phyloP scores from a whole-genome alignment of 2,329 filamentous ascomycete genomes.

The Amauroascus niger region DNA sequence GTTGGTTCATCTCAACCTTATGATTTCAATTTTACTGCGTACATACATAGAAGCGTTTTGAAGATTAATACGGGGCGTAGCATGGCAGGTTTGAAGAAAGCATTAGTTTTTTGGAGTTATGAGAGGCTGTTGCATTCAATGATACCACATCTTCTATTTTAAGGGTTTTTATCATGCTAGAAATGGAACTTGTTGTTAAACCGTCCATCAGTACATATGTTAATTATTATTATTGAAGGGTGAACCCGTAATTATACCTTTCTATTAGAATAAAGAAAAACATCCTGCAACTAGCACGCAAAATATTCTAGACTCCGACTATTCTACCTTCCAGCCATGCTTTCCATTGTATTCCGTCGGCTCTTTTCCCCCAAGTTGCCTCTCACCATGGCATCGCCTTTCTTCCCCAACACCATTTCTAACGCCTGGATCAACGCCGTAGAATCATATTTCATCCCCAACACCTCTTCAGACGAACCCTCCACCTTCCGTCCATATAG shows the following conservation, averaged over 20 bases:
- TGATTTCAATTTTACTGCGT: not conserved
- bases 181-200: no score
- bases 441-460: slow-evolving; percentile 61
- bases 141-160: no score
- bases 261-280: no score
- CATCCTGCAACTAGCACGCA: no score
- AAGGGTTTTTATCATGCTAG: no score
- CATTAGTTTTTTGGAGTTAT: not conserved
- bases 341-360: slow-evolving; percentile 49
- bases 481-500: slow-evolving; percentile 60
- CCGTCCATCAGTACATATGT: no score
- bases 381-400: slow-evolving; percentile 43
- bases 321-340: slow-evolving; percentile 4
- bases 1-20: not conserved
- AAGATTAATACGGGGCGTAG: not conserved
- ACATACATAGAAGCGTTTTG: not conserved
- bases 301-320: not conserved
- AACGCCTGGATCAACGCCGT: slow-evolving; percentile 64
- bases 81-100: not conserved
- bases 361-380: slow-evolving; percentile 37
- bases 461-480: slow-evolving; percentile 40
- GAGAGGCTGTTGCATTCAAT: not conserved
- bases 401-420: slow-evolving; percentile 63
- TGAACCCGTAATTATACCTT: no score
- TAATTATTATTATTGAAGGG: no score